These are phyloP conservation scores for Monosporozyma aquatica DNA, from an alignment of 805 yeast genomes.

Conservation along the genomic window DNA sequence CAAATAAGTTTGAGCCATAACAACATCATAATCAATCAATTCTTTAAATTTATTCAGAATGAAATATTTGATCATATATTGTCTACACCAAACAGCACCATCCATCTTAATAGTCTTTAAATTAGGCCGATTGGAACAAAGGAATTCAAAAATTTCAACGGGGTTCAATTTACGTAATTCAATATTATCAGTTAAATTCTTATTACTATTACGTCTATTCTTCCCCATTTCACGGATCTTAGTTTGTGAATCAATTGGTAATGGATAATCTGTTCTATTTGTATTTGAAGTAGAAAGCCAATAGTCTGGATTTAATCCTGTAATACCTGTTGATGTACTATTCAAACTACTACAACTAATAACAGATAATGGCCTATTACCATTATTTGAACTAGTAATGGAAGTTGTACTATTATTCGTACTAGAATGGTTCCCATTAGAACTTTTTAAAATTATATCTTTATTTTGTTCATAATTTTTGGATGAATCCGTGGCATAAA, in stretches of 20 bases:
- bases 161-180: constrained; percentile 16
- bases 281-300: constrained; percentile 7
- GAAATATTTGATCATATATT: constrained; percentile 21
- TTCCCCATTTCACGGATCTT: constrained; percentile 14
- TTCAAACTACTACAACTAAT: neutral
- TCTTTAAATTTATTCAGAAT: constrained; percentile 12
- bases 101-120: constrained; percentile 17
- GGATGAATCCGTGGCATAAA: constrained; percentile 25
- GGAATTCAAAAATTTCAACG: constrained; percentile 15
- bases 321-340: neutral
- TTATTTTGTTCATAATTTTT: constrained; percentile 19
- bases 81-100: constrained; percentile 27
- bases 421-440: neutral
- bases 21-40: neutral
- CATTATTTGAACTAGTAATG: neutral
- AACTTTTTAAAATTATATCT: neutral
- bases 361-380: neutral
- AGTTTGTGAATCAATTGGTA: constrained; percentile 20
- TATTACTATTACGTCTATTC: constrained; percentile 6
- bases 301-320: constrained; percentile 7
- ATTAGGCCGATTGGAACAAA: constrained; percentile 5
- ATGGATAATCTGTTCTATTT: constrained; percentile 16
- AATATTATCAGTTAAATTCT: constrained; percentile 1
- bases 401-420: neutral
- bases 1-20: constrained; percentile 1